phyloP scores from a whole-genome alignment of 768 basidiomycete genomes.

The Hirschioporus abietinus region DNA sequence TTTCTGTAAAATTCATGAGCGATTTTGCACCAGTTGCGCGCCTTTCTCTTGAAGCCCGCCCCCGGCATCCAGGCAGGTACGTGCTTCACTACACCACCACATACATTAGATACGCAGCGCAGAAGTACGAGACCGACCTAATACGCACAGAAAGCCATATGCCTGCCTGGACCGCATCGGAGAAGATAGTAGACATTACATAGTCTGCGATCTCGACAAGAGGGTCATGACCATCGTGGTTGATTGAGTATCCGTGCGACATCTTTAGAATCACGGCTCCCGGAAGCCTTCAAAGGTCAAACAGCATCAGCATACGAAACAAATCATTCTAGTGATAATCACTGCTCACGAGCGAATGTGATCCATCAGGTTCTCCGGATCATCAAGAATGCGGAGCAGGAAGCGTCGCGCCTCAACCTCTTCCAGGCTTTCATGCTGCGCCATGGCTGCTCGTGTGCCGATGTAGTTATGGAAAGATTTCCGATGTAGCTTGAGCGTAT shows the following conservation, averaged over 20 bases:
- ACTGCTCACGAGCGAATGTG: constrained; percentile 8
- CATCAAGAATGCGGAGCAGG: constrained; percentile 5
- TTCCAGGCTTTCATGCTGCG: background rate
- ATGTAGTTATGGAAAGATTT: background rate
- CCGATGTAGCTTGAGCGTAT: constrained; percentile 1
- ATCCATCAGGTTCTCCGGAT: constrained; percentile 6
- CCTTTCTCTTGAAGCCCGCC: constrained; percentile 13
- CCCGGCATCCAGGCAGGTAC: constrained; percentile 18
- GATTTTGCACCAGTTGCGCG: constrained; percentile 4
- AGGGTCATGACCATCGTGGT: constrained; percentile 36
- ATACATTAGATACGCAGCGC: constrained; percentile 2
- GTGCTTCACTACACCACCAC: constrained; percentile 12
- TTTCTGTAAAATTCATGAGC: constrained; percentile 8
- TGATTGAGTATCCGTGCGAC: constrained; percentile 38
- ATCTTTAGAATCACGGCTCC: constrained; percentile 36
- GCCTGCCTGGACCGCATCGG: constrained; percentile 34
- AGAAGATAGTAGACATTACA: constrained; percentile 27
- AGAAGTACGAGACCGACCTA: background rate
- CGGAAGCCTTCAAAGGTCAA: constrained; percentile 27
- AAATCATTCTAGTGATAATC: constrained; percentile 10
- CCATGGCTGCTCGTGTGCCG: background rate
- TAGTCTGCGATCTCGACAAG: constrained; percentile 37
- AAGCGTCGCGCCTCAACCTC: constrained; percentile 6
- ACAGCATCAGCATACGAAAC: constrained; percentile 11
- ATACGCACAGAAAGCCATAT: constrained; percentile 30